Base-by-base conservation (phyloP, 495 filamentous ascomycete genomes). In the Penicillium cosmopolitanum region DNA sequence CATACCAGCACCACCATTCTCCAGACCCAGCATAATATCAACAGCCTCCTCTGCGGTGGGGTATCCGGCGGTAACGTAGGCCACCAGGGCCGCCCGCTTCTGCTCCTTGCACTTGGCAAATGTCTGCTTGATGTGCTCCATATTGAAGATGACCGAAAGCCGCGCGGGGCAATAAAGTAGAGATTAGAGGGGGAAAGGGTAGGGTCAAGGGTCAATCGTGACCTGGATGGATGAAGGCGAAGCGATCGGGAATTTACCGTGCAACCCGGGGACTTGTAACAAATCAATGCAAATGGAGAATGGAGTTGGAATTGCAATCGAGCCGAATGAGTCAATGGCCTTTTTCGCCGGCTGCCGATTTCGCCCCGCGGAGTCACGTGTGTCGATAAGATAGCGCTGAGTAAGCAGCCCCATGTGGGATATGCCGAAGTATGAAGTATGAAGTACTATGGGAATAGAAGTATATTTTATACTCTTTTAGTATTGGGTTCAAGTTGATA, bases 21-120 rank as follows among this genome's bases (percentile, higher is more conserved):
- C 90, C 86, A 98, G 87, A 34, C 85, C 90, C 43, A 98, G 76
- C 67, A 99, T 73, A 60, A 97, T 87, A 72, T 92, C 86, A 42
- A 91, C 87, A 1, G 92, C 92, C 66, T 90, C 87, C 60, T 89
- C 87, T 18, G 86, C 79, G n/a, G 84, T 91, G 5, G 96, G 95
- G 69, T 89, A 99, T 31, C 95, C 95, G 51, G 94, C 95, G 15
- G 95, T 98, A 65, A 97, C 89, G 81, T 99, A 99, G 34, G 93
- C 92, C 54, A 99, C 91, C 50, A 99, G 81, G 50, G 95, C 94
- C 34, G 82, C 75, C 60, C 76, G 81, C 58, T 79, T 75, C 58
- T 83, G 73, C 66, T 85, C 84, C 80, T 92, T 95, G 84, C 92
- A 96, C 82, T 86, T 87, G 64, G 86, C 86, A 71, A 98, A 98